phyloP scores from a whole-genome alignment of 768 basidiomycete species.

The Pulveroboletus sp. region DNA sequence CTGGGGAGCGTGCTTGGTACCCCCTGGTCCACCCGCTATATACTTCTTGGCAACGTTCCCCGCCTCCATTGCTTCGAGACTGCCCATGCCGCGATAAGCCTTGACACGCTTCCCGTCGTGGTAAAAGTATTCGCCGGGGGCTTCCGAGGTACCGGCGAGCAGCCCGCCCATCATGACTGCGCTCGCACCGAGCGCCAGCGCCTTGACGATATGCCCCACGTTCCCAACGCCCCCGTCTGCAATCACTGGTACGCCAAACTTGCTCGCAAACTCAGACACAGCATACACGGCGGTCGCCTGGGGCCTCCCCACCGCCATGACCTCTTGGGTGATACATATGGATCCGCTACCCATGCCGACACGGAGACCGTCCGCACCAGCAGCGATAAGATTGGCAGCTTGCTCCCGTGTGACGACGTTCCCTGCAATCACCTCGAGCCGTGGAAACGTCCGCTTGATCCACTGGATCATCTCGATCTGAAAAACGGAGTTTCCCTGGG shows the following conservation, averaged over 20 bases:
- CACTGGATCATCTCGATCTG: conserved; percentile 93
- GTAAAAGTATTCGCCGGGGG: conserved; percentile 98
- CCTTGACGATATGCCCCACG: conserved; percentile 97
- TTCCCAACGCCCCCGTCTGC: conserved; percentile 96
- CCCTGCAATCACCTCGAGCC: conserved; percentile 91
- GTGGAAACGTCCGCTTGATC: conserved; percentile 85
- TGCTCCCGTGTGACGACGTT: conserved; percentile 99
- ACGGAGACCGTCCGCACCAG: conserved; percentile 93
- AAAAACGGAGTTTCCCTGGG: conserved; percentile 93
- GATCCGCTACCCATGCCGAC: conserved; percentile 98
- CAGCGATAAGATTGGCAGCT: conserved; percentile 88
- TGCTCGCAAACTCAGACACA: conserved; percentile 88
- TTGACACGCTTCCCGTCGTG: conserved; percentile 99
- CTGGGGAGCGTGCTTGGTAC: conserved; percentile 47
- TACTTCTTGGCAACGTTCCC: conserved; percentile 44
- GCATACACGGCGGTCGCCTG: conserved; percentile 98
- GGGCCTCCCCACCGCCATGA: conserved; percentile 98
- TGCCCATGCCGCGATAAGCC: conserved; percentile 98
- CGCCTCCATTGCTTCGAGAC: conserved; percentile 90
- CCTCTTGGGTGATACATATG: conserved; percentile 99
- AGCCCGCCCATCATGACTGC: conserved; percentile 99
- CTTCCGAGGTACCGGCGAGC: conserved; percentile 93
- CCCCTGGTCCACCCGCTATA: conserved; percentile 26
- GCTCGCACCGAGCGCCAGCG: conserved; percentile 87
- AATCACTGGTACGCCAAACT: conserved; percentile 94